phyloP scores from a whole-genome alignment of 2,329 filamentous ascomycete species.

The Alternaria dauci region DNA sequence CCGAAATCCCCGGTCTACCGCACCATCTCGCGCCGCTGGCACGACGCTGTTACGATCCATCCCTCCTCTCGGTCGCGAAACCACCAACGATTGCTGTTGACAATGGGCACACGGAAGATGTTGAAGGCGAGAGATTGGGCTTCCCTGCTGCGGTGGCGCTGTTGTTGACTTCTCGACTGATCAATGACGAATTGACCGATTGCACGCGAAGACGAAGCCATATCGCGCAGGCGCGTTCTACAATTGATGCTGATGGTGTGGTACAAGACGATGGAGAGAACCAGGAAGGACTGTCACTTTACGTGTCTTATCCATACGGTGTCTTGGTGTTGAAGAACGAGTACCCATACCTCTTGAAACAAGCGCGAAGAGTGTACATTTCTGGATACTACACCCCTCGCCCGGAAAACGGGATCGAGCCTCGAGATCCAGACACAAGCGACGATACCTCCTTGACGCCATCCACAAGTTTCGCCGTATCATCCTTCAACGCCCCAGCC shows the following conservation, averaged over 20 bases:
- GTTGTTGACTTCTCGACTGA: slow-evolving; percentile 42
- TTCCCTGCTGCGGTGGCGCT: slow-evolving; percentile 38
- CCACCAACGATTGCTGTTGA: slow-evolving; percentile 36
- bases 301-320: slow-evolving; percentile 53
- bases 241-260: slow-evolving; percentile 2
- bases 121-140: slow-evolving; percentile 22
- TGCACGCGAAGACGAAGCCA: slow-evolving; percentile 36
- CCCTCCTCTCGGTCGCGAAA: slow-evolving; percentile 42
- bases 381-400: slow-evolving; percentile 48
- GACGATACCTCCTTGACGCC: slow-evolving; percentile 25
- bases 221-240: slow-evolving; percentile 23
- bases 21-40: slow-evolving; percentile 47
- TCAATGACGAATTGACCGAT: slow-evolving; percentile 48
- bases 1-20: slow-evolving; percentile 50
- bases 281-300: slow-evolving; percentile 49
- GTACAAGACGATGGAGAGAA: slow-evolving; percentile 14
- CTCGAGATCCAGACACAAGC: slow-evolving; percentile 14
- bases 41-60: slow-evolving; percentile 41
- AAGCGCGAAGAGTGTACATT: slow-evolving; percentile 52
- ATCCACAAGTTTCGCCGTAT: slow-evolving; percentile 23
- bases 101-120: slow-evolving; percentile 10
- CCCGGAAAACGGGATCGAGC: slow-evolving; percentile 3
- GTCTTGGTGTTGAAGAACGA: slow-evolving; percentile 51
- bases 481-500: slow-evolving; percentile 15
- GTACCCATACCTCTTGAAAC: slow-evolving; percentile 52